Base-by-base conservation (phyloP, 2,329 filamentous ascomycete genomes). In the Diaporthe vaccinii region DNA sequence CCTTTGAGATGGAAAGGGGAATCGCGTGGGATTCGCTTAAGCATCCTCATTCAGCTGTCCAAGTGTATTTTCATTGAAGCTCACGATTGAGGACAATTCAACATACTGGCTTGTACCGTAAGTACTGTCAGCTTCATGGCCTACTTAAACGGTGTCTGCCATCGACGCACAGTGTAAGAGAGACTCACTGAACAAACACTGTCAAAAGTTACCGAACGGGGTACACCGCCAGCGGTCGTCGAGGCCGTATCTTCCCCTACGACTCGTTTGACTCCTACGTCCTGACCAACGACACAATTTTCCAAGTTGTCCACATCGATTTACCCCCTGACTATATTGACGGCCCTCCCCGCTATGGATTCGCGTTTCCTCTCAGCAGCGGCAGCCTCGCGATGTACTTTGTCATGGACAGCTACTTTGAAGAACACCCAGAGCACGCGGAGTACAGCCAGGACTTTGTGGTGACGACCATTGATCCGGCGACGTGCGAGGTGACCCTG, bases 21-120 rank as follows among this genome's bases (percentile, higher is more conserved):
- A 46, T 44, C 25, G 39, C 59, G 59, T 46, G n/a, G 39, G 59
- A 65, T 46, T 65, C 59, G 59, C 39, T 65, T 46, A 65, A 46
- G 59, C 25, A 46, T 65, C 1, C 9, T 46, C 15, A 25, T 44
- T 44, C 15, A 65, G 59, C n/a, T 65, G 59, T 46, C 39, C 59
- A 44, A 65, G 39, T 14, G 14, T 14, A 31, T 65, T 65, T 17
- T 65, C 59, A 22, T 28, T 65, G 59, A 25, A 12, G 59, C 59
- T 65, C 8, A 44, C 59, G 31, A 65, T 65, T 46, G 59, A 65
- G 25, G 59, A 65, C 25, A 46, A 65, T 65, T 65, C 59, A 31
- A 65, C 39, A n/a, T 65, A 65, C 59, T 65, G 59, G 59, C 59
- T 65, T 65, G 59, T 39, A 46, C 59, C 59, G 59, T 65, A 46